phyloP scores from a whole-genome alignment of 2,329 filamentous ascomycete genomes.

The Paraconiothyrium sp. region DNA sequence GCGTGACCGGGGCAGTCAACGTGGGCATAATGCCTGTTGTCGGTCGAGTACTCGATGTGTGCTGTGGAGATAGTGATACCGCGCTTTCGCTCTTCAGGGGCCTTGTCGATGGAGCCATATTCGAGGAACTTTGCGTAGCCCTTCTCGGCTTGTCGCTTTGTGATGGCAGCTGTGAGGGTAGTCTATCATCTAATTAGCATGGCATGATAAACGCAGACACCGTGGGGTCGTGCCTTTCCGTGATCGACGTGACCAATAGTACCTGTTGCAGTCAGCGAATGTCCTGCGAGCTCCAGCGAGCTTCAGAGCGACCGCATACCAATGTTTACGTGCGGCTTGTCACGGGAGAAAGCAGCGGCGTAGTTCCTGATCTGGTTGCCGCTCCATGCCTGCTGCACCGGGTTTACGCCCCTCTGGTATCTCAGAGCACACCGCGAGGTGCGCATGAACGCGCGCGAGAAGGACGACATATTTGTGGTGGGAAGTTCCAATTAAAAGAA shows the following conservation, averaged over 20 bases:
- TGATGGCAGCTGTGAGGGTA: constrained; percentile 97
- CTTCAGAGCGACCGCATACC: constrained; percentile 63
- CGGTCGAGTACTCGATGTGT: constrained; percentile 98
- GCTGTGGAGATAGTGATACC: constrained; percentile 99
- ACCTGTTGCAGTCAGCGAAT: constrained; percentile 60
- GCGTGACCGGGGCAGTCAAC: constrained; percentile 99
- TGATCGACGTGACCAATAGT: constrained; percentile 99
- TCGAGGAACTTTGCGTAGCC: constrained; percentile 94
- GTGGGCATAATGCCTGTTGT: constrained; percentile 96
- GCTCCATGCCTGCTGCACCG: constrained; percentile 76
- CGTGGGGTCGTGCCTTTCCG: constrained; percentile 77
- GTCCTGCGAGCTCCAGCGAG: neutral
- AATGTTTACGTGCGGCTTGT: constrained; percentile 98
- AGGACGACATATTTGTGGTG: constrained; percentile 72
- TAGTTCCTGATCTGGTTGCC: constrained; percentile 71
- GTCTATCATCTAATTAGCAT: constrained; percentile 68
- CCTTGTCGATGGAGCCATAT: constrained; percentile 98
- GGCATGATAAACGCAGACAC: constrained; percentile 27
- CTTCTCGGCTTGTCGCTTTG: constrained; percentile 96
- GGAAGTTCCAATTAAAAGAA: constrained; percentile 49
- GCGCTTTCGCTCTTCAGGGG: constrained; percentile 98
- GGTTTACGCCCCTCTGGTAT: constrained; percentile 73
- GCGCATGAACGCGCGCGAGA: constrained; percentile 84
- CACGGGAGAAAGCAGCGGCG: constrained; percentile 78
- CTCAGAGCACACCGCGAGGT: constrained; percentile 79